Percentiles rank a stretch among this genome's conserved stretches.
phyloP scores from a whole-genome alignment of 192 early-diverging fungal species.

The Dissophora ornata region DNA sequence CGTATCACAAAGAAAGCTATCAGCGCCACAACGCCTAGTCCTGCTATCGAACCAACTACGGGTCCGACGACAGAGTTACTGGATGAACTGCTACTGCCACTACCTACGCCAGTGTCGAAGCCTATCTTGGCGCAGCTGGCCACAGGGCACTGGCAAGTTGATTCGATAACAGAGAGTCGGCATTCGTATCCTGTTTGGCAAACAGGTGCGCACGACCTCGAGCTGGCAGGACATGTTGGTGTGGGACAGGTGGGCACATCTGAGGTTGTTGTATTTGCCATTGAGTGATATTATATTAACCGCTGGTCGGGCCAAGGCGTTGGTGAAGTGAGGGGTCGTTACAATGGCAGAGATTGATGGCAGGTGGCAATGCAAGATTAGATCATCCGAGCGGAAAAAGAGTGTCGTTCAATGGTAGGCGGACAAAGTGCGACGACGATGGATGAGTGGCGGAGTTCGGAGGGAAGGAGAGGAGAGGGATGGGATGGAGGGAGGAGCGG shows the following conservation, averaged over 20 bases:
- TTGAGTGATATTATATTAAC: too few species aligned
- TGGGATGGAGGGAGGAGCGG: too few species aligned
- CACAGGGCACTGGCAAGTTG: slow-evolving; percentile 19
- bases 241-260: slow-evolving; percentile 4
- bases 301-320: too few species aligned
- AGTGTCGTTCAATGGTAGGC: too few species aligned
- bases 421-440: too few species aligned
- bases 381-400: too few species aligned
- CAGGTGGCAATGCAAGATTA: too few species aligned
- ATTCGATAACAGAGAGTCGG: slow-evolving; percentile 7
- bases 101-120: slow-evolving; percentile 23
- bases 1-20: slow-evolving; percentile 31
- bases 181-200: slow-evolving; percentile 25
- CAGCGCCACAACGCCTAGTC: slow-evolving; percentile 3
- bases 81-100: not conserved
- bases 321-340: too few species aligned
- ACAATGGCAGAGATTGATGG: too few species aligned
- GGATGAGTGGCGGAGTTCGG: too few species aligned
- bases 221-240: slow-evolving; percentile 14
- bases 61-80: slow-evolving; percentile 18
- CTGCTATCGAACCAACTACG: slow-evolving; percentile 29
- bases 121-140: slow-evolving; percentile 21
- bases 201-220: slow-evolving; percentile 1
- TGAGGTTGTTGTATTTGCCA: too few species aligned
- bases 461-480: too few species aligned